Evolutionary conservation across 768 basidiomycete species (phyloP).

Genomic region (Kondoa malvinella): DNA sequence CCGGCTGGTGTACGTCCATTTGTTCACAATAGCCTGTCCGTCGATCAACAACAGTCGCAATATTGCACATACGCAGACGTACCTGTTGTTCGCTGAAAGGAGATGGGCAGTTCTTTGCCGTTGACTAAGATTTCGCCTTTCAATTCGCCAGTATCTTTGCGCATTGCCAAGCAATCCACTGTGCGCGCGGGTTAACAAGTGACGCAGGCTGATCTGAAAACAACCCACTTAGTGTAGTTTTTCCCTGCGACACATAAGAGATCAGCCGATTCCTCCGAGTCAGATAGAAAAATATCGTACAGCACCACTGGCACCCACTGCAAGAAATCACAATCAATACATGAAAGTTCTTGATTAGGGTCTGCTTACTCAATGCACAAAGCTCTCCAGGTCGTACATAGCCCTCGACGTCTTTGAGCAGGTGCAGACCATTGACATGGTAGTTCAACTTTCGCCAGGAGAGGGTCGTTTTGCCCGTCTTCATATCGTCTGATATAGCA

Average conservation of each 20-base stretch:
- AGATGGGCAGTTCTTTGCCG: constrained; percentile 31
- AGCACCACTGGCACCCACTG: neutral
- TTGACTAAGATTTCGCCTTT: too few relatives aligned
- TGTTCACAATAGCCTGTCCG: constrained; percentile 35
- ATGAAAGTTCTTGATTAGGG: neutral
- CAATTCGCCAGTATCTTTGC: neutral
- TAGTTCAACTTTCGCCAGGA: neutral
- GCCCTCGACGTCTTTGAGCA: neutral
- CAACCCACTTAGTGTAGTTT: neutral
- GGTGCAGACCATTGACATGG: neutral
- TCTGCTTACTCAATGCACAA: neutral
- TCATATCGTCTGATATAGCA: neutral
- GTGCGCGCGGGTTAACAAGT: too few relatives aligned
- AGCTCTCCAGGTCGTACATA: neutral
- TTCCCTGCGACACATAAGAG: neutral
- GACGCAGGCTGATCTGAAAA: neutral
- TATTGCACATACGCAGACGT: too few relatives aligned
- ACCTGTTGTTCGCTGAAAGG: constrained; percentile 35
- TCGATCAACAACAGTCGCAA: too few relatives aligned
- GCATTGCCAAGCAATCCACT: neutral
- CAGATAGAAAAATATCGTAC: neutral
- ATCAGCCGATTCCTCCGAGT: too few relatives aligned
- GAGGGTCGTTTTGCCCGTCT: neutral
- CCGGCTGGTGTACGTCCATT: constrained; percentile 30
- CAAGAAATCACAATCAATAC: neutral